Base-by-base conservation (phyloP, 2,329 filamentous ascomycete genomes). In the Ophiocordyceps camponoti-saundersi region DNA sequence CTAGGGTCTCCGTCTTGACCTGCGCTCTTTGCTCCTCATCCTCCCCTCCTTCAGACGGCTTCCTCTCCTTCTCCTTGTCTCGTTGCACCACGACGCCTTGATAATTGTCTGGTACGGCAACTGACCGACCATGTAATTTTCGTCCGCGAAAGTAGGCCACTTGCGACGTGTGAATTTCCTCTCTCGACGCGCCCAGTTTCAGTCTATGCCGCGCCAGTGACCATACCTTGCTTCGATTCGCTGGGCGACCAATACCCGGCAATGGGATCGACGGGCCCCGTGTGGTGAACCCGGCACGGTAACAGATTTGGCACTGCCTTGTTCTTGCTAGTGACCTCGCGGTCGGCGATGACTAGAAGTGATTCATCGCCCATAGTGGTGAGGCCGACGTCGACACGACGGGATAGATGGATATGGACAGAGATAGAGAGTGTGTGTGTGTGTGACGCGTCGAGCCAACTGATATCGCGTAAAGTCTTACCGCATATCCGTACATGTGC, bases 221-320 rank as follows among this genome's bases (percentile, higher is more conserved):
- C 10, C 18, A 12, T 20, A 49, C 70, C 58, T 57, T 71, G 16
- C 40, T 42, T 70, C 71, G 57, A 60, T 61, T 53, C 52, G 67
- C 23, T 62, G 59, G 29, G 58, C 62, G 66, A 70, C 87, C 88
- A 95, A 59, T 85, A 87, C 42, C 78, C 68, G 21, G 74, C 62
- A 6, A 74, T 67, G 1, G 77, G 68, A 45, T 79, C 73, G 47
- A 90, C 69, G 1, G 79, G 70, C 1, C 89, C 89, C 54, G 84
- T 77, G 61, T 93, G 82, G 55, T 89, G 74, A 57, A 95, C 77
- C 47, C 78, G 76, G 56, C 85, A 92, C 3, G 89, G 88, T 15
- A 95, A 71, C 20, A 95, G 66, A 57, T 95, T 82, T 4, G 82
- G 75, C 0, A 70, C 76, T 47, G 69, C 68, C 49, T 70, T 69